Base-by-base conservation (phyloP, 805 yeast genomes). In the Cyberlindnera veronae region DNA sequence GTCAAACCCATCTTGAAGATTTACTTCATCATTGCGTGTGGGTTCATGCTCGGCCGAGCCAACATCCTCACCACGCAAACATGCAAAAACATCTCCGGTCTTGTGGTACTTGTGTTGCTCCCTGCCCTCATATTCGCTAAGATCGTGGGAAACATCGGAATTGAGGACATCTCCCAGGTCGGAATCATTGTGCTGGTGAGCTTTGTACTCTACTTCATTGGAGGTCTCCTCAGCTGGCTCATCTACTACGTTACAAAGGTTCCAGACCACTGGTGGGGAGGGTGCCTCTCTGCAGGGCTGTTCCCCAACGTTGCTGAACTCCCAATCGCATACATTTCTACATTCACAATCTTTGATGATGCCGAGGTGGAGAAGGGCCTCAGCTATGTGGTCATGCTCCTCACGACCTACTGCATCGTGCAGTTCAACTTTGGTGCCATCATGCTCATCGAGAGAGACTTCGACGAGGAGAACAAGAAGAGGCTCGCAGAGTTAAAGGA, bases 241-340 rank as follows among this genome's bases (percentile, higher is more conserved):
- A 36, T 46, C 6, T 53, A 46, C 28, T 8, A 37, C 6, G 20
- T 43, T 5, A 47, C 45, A 1, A 50, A 37, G 20, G 35, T 32
- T 3, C 91, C 93, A 2, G 77, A 69, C 49, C 62, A 73, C 37
- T 84, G 90, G 90, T 62, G 72, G 19, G 88, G 88, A 26, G 89
- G 90, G 0, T 73, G 81, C 10, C 45, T 83, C 12, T 72, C 81
- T 6, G 88, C 83, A 1, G 87, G 88, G 3, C 64, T 81, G 48
- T 74, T 84, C 61, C 87, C 87, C 24, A 84, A 84, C 57, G 83
- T 83, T 34, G 74, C 84, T 23, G 93, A 84, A 56, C 66, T 84
- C 34, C 93, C 93, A 1, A 82, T 84, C 48, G 90, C 91, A 0
- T 86, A 84, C 61, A 82, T 85, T 16, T 82, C 89, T 53, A 81